A percentile compares a stretch with the other conserved stretches of the same genome.
Conservation (phyloP, 1,284 basidiomycete species). For the Anthracocystis walkeri region DNA sequence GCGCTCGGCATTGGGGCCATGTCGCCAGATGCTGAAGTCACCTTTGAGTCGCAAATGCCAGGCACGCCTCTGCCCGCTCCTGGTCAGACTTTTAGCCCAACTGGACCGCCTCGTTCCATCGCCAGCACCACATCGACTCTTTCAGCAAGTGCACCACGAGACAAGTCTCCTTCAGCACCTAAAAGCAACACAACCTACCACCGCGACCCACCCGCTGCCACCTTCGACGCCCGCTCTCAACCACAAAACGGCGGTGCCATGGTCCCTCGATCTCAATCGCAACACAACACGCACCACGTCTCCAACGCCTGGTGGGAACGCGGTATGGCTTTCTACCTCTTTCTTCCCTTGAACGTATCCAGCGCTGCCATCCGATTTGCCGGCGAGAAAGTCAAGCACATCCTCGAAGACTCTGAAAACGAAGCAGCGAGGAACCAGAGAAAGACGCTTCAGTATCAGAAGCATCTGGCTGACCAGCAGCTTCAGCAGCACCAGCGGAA, state of each 20-base stretch:
- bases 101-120: constrained; percentile 15
- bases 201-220: constrained; percentile 1
- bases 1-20: constrained; percentile 41
- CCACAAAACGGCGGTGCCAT: background rate
- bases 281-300: constrained; percentile 25
- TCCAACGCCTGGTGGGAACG: constrained; percentile 51
- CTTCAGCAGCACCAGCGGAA: constrained; percentile 40
- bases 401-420: constrained; percentile 42
- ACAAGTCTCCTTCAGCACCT: constrained; percentile 10
- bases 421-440: constrained; percentile 36
- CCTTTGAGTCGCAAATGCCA: constrained; percentile 8
- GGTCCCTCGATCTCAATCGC: constrained; percentile 8
- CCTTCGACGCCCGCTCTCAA: background rate
- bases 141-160: background rate
- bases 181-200: background rate
- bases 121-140: background rate
- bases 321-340: constrained; percentile 53
- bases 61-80: constrained; percentile 10
- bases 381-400: constrained; percentile 43
- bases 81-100: constrained; percentile 11
- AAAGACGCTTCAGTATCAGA: constrained; percentile 44
- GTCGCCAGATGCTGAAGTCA: constrained; percentile 15
- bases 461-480: constrained; percentile 45
- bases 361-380: constrained; percentile 48
- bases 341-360: constrained; percentile 53